Evolutionary conservation across 257 asterid species (phyloP).

Genomic region (Jacaranda mimosifolia): DNA sequence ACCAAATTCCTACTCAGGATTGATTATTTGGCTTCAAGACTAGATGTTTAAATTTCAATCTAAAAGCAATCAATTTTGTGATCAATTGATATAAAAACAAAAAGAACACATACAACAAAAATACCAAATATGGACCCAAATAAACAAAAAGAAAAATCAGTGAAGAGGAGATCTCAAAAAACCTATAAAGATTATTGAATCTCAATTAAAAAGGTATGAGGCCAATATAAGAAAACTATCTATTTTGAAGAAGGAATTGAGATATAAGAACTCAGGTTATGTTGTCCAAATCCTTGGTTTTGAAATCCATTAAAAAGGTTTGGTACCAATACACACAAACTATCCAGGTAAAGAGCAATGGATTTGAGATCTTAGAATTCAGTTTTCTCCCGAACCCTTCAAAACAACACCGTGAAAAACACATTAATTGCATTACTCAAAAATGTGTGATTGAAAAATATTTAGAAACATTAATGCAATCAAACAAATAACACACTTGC

Average conservation of each 20-base stretch:
- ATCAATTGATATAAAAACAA: neutral
- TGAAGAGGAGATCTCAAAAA: slow-evolving; percentile 7
- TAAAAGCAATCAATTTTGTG: slow-evolving; percentile 17
- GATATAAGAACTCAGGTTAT: slow-evolving; percentile 7
- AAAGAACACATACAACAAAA: neutral
- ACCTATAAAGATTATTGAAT: neutral
- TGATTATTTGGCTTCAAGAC: slow-evolving; percentile 14
- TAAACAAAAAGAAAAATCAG: slow-evolving; percentile 1
- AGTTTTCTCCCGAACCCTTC: neutral
- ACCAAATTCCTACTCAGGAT: slow-evolving; percentile 11
- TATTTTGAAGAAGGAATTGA: neutral
- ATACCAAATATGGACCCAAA: slow-evolving; percentile 10
- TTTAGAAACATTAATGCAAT: neutral
- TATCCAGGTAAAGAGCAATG: slow-evolving; percentile 12
- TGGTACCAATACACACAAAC: neutral
- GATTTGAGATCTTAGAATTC: slow-evolving; percentile 5
- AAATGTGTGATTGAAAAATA: neutral
- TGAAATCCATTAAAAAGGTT: neutral
- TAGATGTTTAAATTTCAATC: slow-evolving; percentile 5
- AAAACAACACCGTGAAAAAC: slow-evolving; percentile 1
- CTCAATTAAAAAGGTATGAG: neutral
- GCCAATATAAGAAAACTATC: neutral
- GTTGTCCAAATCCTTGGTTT: slow-evolving; percentile 10
- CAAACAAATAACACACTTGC: slow-evolving; percentile 56
- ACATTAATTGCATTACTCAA: slow-evolving; percentile 4